Evolutionary conservation across 75 land plant genomes (phyloP).

Genomic region (Cunninghamia lanceolata): DNA sequence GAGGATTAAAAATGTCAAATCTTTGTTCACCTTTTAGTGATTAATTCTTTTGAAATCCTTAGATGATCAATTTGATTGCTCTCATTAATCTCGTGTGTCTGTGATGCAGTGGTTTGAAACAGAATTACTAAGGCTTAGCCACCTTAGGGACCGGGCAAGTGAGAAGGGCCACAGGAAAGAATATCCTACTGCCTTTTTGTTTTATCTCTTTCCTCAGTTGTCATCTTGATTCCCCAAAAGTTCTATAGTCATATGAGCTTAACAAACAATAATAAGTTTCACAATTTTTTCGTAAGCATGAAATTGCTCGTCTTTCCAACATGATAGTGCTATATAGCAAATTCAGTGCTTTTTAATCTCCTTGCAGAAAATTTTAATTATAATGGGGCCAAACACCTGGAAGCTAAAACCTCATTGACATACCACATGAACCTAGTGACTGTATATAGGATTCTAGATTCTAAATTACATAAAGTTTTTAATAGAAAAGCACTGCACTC

Average conservation of each 20-base stretch:
- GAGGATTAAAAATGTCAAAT: neutral
- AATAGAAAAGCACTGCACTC: neutral
- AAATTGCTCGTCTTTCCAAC: neutral
- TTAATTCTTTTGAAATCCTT: neutral
- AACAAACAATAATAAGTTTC: neutral
- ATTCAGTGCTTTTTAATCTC: neutral
- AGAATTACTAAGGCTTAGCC: conserved; percentile 74
- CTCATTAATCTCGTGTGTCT: neutral
- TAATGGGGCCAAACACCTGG: neutral
- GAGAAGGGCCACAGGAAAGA: conserved; percentile 93
- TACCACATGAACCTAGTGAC: neutral
- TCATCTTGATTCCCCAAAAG: neutral
- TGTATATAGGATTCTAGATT: neutral
- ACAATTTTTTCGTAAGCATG: neutral
- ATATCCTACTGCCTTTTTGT: conserved; percentile 74
- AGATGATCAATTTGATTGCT: neutral
- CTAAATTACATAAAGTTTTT: neutral
- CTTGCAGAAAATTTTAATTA: neutral
- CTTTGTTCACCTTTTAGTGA: neutral
- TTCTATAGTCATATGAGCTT: neutral
- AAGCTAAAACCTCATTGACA: neutral
- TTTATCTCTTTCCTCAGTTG: neutral
- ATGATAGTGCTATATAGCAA: neutral
- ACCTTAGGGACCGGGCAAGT: conserved; percentile 98
- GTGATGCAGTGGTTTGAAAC: conserved; percentile 85